Conservation (phyloP, 2,329 filamentous ascomycete genomes). For the Chrysoporthe cubensis region DNA sequence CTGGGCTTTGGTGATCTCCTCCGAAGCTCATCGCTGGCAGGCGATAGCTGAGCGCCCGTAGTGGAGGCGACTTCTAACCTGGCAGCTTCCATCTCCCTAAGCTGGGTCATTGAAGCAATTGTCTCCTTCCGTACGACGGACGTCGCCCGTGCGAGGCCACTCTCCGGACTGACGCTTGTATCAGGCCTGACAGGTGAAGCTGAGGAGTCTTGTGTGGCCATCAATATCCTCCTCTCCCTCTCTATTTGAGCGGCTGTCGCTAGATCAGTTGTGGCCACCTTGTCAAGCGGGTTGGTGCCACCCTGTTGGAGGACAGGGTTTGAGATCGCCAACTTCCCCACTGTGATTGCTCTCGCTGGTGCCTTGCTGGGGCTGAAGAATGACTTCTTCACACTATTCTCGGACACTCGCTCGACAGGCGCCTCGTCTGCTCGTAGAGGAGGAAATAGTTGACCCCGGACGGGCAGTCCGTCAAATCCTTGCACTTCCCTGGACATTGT, state of each 20-base stretch:
- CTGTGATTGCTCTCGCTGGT: conserved; percentile 31
- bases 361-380: conserved; percentile 17
- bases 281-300: conserved; percentile 46
- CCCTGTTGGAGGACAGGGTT: conserved; percentile 50
- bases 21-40: conserved; percentile 53
- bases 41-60: conserved; percentile 55
- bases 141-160: conserved; percentile 40
- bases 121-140: conserved; percentile 43
- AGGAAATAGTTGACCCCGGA: conserved; percentile 48
- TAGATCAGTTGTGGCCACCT: conserved; percentile 55
- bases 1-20: conserved; percentile 54
- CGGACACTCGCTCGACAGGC: conserved; percentile 26
- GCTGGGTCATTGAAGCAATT: not conserved
- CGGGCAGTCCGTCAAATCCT: conserved; percentile 45
- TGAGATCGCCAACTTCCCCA: conserved; percentile 52
- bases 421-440: conserved; percentile 41
- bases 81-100: conserved; percentile 37
- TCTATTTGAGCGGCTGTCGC: conserved; percentile 53
- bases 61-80: conserved; percentile 43
- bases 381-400: conserved; percentile 19
- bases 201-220: conserved; percentile 5
- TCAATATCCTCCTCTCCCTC: conserved; percentile 45
- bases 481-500: conserved; percentile 42
- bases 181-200: not conserved
- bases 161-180: conserved; percentile 33